Evolutionary conservation across 345 rosid genomes (phyloP), one percentile per base, ranked within the genome.

Genomic region (Eucalyptus leucophloia): DNA sequence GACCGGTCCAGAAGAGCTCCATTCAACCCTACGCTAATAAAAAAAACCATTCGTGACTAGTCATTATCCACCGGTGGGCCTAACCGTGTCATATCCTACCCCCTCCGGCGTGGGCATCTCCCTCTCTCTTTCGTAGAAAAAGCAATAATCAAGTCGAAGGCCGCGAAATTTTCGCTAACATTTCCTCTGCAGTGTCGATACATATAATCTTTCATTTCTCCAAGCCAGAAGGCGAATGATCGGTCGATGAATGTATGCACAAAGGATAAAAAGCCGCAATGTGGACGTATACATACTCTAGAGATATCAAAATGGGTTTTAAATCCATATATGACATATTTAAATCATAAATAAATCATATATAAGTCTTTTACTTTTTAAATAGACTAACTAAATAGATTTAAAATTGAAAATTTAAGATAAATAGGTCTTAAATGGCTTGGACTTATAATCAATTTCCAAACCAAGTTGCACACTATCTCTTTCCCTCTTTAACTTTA

Each of bases 141-240:
- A 32, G 42, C 40, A 69, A 69, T 17, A 69, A 5, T 69, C 24
- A 18, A 34, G 81, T 37, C 40, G 42, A 69, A 34, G 3, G 82
- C 44, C 5, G 2, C 0, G 26, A 18, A 69, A 18, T 69, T 34
- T 34, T 1, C 14, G 3, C 3, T 9, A 5, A 34, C 14, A 10
- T 37, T 72, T 18, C 8, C 7, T 37, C 45, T 37, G 45, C 14
- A 1, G 26, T 1, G 3, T 72, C 14, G 81, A 17, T 19, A 69
- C 23, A 6, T 9, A 34, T 37, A 19, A 18, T 7, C 82, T 37
- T 72, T 10, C 12, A 18, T 34, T 72, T 72, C 82, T 72, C 26
- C 14, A 37, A 19, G 26, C 82, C 15, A 8, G 12, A 37, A 72
- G 45, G 82, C 3, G 26, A 37, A 34, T 6, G 14, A 34, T 8